phyloP scores from a whole-genome alignment of 208 protist genomes.

The Leishmania braziliensis region DNA sequence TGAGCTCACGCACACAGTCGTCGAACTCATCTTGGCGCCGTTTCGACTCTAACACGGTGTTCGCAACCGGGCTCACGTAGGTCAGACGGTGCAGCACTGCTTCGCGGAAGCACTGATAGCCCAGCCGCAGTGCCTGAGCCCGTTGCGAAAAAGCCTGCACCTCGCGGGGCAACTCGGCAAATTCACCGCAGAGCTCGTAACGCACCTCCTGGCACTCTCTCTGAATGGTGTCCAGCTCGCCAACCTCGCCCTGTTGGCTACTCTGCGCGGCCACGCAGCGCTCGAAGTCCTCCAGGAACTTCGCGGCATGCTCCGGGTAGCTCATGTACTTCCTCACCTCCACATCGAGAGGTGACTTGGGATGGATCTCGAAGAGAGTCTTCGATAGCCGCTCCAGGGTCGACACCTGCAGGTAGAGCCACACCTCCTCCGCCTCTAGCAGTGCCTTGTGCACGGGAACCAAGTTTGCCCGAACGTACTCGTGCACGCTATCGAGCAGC shows the following conservation, averaged over 20 bases:
- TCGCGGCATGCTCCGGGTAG: slow-evolving; percentile 48
- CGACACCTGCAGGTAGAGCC: slow-evolving; percentile 83
- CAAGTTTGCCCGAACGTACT: slow-evolving; percentile 58
- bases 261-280: slow-evolving; percentile 24
- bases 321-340: slow-evolving; percentile 67
- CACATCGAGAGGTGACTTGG: slow-evolving; percentile 63
- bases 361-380: slow-evolving; percentile 85
- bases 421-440: slow-evolving; percentile 81
- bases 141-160: slow-evolving; percentile 64
- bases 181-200: slow-evolving; percentile 20
- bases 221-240: slow-evolving; percentile 14
- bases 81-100: slow-evolving; percentile 79
- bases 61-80: slow-evolving; percentile 56
- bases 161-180: slow-evolving; percentile 39
- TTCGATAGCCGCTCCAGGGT: slow-evolving; percentile 73
- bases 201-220: slow-evolving; percentile 18
- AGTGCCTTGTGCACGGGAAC: slow-evolving; percentile 60
- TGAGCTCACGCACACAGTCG: slow-evolving; percentile 69
- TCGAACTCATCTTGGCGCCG: slow-evolving; percentile 82
- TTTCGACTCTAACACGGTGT: slow-evolving; percentile 61
- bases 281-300: slow-evolving; percentile 43
- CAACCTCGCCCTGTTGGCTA: slow-evolving; percentile 12
- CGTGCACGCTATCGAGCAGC: slow-evolving; percentile 60
- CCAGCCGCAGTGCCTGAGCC: slow-evolving; percentile 48
- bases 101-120: slow-evolving; percentile 72